phyloP scores from a whole-genome alignment of 2,329 filamentous ascomycete genomes.

The Ophiognomonia clavigignenti-juglandacearum region DNA sequence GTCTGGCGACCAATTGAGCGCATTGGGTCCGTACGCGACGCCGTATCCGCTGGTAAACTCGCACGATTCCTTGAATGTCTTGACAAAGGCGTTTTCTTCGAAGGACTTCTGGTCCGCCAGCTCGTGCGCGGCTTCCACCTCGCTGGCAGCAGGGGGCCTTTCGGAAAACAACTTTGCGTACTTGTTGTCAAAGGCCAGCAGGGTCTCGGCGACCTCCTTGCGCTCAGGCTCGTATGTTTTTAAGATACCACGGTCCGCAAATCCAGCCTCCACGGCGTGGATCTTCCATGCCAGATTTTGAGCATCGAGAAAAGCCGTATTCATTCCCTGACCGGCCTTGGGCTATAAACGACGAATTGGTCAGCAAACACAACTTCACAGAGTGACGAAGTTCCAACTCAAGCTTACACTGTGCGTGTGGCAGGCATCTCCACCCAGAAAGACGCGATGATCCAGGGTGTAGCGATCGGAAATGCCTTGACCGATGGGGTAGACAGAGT shows the following conservation, averaged over 20 bases:
- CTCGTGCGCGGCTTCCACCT: constrained; percentile 63
- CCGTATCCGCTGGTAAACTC: constrained; percentile 93
- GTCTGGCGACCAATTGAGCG: constrained; percentile 73
- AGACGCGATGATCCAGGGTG: constrained; percentile 64
- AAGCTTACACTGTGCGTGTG: constrained; percentile 67
- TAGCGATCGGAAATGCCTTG: constrained; percentile 68
- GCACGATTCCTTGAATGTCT: constrained; percentile 85
- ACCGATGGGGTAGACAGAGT: constrained; percentile 71
- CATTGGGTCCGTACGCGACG: constrained; percentile 77
- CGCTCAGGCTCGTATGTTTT: constrained; percentile 85
- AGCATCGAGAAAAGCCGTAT: constrained; percentile 73
- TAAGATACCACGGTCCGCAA: constrained; percentile 70
- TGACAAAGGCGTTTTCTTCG: constrained; percentile 75
- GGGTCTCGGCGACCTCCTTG: constrained; percentile 75
- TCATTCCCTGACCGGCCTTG: constrained; percentile 77
- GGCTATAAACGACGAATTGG: no score
- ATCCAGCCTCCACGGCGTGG: constrained; percentile 79
- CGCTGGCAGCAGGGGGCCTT: constrained; percentile 65
- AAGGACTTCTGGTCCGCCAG: constrained; percentile 1
- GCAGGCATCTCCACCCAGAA: constrained; percentile 72
- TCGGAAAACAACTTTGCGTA: constrained; percentile 89
- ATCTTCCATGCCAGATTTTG: constrained; percentile 96
- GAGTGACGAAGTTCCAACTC: no score
- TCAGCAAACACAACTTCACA: no score
- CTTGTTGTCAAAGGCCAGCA: constrained; percentile 81